phyloP scores from a whole-genome alignment of 2,329 filamentous ascomycete genomes.

The Pseudodiploospora longispora region DNA sequence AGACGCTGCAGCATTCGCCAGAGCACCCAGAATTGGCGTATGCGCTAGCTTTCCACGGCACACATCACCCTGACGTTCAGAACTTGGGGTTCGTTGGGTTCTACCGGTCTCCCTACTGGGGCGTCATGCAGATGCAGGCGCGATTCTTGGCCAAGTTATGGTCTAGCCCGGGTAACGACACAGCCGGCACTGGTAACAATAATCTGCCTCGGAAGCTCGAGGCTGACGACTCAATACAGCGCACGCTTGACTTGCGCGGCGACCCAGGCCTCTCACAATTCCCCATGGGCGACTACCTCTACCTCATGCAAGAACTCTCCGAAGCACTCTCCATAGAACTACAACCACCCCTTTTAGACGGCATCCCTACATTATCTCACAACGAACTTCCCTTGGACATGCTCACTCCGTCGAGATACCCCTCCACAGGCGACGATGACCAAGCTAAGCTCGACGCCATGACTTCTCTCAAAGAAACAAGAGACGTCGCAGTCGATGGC shows the following conservation, averaged over 20 bases:
- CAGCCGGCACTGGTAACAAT: conserved; percentile 14
- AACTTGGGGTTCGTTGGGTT: conserved; percentile 73
- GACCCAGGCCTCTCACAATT: conserved; percentile 57
- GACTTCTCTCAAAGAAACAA: conserved; percentile 38
- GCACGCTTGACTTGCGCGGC: conserved; percentile 42
- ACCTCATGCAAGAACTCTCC: conserved; percentile 64
- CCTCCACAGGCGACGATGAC: conserved; percentile 28
- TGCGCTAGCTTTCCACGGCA: conserved; percentile 60
- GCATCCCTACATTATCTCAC: conserved; percentile 27
- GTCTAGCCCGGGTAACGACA: conserved; percentile 24
- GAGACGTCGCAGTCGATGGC: conserved; percentile 31
- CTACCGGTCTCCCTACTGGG: conserved; percentile 80
- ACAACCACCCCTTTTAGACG: conserved; percentile 18
- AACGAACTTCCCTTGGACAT: conserved; percentile 41
- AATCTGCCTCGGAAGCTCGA: conserved; percentile 32
- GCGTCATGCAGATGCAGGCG: conserved; percentile 80
- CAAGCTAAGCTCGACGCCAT: conserved; percentile 30
- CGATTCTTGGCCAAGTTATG: conserved; percentile 57
- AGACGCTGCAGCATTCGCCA: conserved; percentile 49
- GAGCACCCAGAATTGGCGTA: conserved; percentile 50
- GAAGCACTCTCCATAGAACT: conserved; percentile 46
- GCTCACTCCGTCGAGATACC: conserved; percentile 49
- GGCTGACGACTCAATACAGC: conserved; percentile 35
- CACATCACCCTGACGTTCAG: conserved; percentile 51
- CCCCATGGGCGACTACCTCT: conserved; percentile 76